phyloP scores from a whole-genome alignment of 768 basidiomycete species.

The Lactarius akahatsu region DNA sequence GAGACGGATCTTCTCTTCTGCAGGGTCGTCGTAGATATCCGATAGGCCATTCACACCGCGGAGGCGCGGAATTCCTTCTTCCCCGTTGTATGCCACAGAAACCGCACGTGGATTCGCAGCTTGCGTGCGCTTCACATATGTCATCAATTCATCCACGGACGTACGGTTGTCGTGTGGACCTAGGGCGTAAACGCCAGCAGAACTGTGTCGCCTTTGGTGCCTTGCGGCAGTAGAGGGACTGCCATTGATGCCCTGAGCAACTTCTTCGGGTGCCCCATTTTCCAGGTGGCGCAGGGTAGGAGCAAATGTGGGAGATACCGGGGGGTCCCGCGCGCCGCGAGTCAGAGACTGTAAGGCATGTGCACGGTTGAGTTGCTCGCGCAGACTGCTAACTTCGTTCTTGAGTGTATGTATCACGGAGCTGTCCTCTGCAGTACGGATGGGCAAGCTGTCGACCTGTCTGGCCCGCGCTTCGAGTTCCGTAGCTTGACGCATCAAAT shows the following conservation, averaged over 20 bases:
- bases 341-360: constrained; percentile 89
- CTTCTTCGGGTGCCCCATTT: constrained; percentile 39
- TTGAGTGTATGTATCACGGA: constrained; percentile 87
- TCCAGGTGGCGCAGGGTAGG: constrained; percentile 67
- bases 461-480: constrained; percentile 79
- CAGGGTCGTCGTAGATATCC: constrained; percentile 83
- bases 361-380: constrained; percentile 95
- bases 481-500: constrained; percentile 67
- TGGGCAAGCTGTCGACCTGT: constrained; percentile 59
- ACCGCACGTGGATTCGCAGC: constrained; percentile 77
- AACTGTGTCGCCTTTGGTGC: constrained; percentile 84
- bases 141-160: constrained; percentile 75
- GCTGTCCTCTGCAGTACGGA: constrained; percentile 74
- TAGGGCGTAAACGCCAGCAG: constrained; percentile 73
- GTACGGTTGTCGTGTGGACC: constrained; percentile 63
- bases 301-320: constrained; percentile 82
- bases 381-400: constrained; percentile 86
- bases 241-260: constrained; percentile 43
- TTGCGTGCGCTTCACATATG: constrained; percentile 68
- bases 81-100: constrained; percentile 84
- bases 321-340: constrained; percentile 65
- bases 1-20: constrained; percentile 92
- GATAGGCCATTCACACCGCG: constrained; percentile 62
- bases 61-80: constrained; percentile 68
- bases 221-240: constrained; percentile 36